Conservation (phyloP, 768 basidiomycete species). For the Pluteus cervinus region DNA sequence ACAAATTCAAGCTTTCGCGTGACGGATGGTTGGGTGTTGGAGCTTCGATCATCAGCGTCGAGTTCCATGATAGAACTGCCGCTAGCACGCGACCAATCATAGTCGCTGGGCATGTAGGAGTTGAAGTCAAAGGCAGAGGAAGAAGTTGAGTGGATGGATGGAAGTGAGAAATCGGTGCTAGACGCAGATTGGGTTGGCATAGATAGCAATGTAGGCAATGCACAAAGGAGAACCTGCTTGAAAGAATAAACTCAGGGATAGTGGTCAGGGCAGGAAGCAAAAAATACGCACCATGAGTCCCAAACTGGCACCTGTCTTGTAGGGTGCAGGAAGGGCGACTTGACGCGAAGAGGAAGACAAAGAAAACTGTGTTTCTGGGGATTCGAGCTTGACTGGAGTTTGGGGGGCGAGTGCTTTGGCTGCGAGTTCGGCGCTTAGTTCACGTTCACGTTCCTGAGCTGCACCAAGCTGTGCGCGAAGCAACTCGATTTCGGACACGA, state of each 20-base stretch:
- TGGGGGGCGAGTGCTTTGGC: conserved; percentile 24
- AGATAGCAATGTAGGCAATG: conserved; percentile 68
- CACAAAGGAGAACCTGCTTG: conserved; percentile 69
- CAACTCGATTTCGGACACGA: conserved; percentile 57
- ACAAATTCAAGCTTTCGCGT: conserved; percentile 52
- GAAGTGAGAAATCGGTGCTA: conserved; percentile 51
- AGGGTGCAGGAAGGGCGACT: conserved; percentile 35
- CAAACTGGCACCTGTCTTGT: conserved; percentile 59
- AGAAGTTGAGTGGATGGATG: conserved; percentile 38
- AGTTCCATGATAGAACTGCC: conserved; percentile 40
- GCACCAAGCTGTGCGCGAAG: conserved; percentile 60
- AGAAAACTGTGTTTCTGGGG: conserved; percentile 44
- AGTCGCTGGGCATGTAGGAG: conserved; percentile 43
- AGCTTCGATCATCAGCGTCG: conserved; percentile 33
- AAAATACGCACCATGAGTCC: conserved; percentile 59
- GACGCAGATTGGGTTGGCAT: conserved; percentile 52
- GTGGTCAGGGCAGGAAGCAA: conserved; percentile 6
- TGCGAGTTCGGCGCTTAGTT: conserved; percentile 58
- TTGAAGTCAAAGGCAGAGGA: conserved; percentile 43
- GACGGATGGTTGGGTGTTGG: conserved; percentile 23
- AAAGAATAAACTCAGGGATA: conserved; percentile 1
- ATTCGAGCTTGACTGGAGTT: conserved; percentile 51
- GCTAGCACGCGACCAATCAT: conserved; percentile 44
- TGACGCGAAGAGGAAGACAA: conserved; percentile 35
- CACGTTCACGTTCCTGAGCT: conserved; percentile 60